These are phyloP conservation scores for Saxophila tyrrhenica DNA, from an alignment of 495 filamentous ascomycete genomes.

Conservation along the genomic window DNA sequence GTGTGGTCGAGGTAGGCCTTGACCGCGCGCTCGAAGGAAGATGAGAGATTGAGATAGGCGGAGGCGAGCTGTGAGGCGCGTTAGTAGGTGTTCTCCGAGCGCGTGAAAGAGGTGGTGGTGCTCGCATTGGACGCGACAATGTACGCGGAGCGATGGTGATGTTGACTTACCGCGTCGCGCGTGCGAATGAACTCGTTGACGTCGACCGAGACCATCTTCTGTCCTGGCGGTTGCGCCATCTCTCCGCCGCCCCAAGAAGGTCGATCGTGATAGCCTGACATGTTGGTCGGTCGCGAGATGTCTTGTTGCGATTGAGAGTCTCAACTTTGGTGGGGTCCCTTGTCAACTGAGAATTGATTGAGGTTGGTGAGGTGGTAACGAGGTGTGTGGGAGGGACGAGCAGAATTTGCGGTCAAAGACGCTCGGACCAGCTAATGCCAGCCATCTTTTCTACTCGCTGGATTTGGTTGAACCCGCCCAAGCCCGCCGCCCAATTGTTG, in stretches of 20 bases:
- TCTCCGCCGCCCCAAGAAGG: not conserved
- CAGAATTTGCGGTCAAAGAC: no score
- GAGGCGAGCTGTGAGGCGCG: conserved; percentile 43
- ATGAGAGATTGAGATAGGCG: conserved; percentile 26
- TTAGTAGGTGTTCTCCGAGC: not conserved
- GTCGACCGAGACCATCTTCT: conserved; percentile 3
- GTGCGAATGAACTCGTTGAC: conserved; percentile 43
- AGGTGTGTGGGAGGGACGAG: no score
- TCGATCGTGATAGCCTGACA: not conserved
- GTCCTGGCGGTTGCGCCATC: not conserved
- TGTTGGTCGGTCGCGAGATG: not conserved
- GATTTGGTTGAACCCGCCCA: no score
- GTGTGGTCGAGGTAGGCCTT: conserved; percentile 73
- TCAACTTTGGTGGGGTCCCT: no score
- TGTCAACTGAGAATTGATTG: no score
- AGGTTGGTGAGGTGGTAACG: no score
- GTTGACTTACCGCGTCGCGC: conserved; percentile 54
- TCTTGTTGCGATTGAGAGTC: no score
- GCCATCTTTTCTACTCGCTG: no score
- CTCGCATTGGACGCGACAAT: no score
- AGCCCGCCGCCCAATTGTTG: no score
- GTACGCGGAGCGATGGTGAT: no score
- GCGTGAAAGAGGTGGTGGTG: not conserved
- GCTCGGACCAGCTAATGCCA: no score
- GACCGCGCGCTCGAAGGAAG: conserved; percentile 37